A percentile compares a stretch with the other conserved stretches of the same genome.
Conservation (phyloP, 768 basidiomycete species). For the Boletus vinaceobasis region DNA sequence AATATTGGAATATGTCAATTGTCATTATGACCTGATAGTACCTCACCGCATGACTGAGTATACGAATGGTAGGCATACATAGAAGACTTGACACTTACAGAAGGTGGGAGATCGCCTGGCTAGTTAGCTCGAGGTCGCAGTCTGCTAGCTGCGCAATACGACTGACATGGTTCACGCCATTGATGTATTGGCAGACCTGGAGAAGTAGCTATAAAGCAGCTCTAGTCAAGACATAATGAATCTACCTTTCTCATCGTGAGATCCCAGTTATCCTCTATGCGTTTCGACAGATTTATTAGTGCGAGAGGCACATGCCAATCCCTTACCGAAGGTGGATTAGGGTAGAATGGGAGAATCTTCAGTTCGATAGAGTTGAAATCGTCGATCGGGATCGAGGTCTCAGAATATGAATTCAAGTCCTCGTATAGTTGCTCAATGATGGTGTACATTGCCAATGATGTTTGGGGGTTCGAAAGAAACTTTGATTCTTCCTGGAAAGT, state of each 20-base stretch:
- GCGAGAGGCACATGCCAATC: conserved; percentile 97
- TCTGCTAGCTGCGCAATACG: conserved; percentile 90
- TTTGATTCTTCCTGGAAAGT: conserved; percentile 75
- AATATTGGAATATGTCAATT: conserved; percentile 96
- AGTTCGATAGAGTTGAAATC: conserved; percentile 92
- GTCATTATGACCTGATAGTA: conserved; percentile 97
- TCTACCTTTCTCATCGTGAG: conserved; percentile 85
- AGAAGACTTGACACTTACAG: conserved; percentile 50
- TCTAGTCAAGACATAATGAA: not conserved
- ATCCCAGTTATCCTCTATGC: conserved; percentile 94
- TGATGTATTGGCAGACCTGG: conserved; percentile 73
- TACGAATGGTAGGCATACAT: not conserved
- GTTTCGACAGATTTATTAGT: conserved; percentile 74
- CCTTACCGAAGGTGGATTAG: conserved; percentile 83
- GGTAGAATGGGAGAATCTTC: conserved; percentile 95
- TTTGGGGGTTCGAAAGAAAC: conserved; percentile 75
- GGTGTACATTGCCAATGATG: conserved; percentile 64
- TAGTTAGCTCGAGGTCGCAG: conserved; percentile 77
- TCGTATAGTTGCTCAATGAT: conserved; percentile 96
- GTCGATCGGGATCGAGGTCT: conserved; percentile 90
- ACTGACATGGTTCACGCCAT: conserved; percentile 89
- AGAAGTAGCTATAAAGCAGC: not conserved
- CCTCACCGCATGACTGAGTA: conserved; percentile 37
- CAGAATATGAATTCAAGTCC: conserved; percentile 95
- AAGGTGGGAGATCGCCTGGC: conserved; percentile 87